Conservation (phyloP, 257 asterid species). For the Euphrasia confusa region DNA sequence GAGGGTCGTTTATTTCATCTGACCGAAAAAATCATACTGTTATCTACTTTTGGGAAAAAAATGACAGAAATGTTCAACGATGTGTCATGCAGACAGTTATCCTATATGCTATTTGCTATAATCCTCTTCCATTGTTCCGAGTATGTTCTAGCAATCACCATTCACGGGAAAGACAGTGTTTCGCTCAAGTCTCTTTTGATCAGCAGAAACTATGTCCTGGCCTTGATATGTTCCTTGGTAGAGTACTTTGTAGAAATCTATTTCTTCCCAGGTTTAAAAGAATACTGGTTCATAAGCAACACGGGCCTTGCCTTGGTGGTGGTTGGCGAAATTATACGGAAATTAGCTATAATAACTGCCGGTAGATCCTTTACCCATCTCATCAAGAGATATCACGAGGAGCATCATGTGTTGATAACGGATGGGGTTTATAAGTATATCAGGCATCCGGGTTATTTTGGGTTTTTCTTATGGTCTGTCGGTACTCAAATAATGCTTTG, state of each 20-base stretch:
- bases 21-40: constrained; percentile 23
- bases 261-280: constrained; percentile 63
- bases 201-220: constrained; percentile 62
- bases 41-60: constrained; percentile 32
- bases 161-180: constrained; percentile 41
- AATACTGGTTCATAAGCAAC: constrained; percentile 65
- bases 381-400: constrained; percentile 57
- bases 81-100: constrained; percentile 60
- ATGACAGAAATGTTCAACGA: constrained; percentile 63
- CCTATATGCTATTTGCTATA: constrained; percentile 60
- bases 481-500: constrained; percentile 78
- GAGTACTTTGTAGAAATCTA: constrained; percentile 70
- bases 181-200: constrained; percentile 58
- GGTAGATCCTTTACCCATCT: constrained; percentile 85
- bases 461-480: constrained; percentile 55
- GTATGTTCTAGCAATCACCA: constrained; percentile 48
- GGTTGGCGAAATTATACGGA: constrained; percentile 71
- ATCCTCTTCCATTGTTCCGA: constrained; percentile 73
- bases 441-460: constrained; percentile 82
- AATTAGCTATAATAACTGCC: constrained; percentile 78
- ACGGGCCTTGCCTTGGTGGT: constrained; percentile 64
- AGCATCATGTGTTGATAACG: constrained; percentile 66
- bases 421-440: constrained; percentile 55
- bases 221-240: constrained; percentile 57
- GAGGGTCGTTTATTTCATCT: constrained; percentile 21